Evolutionary conservation across 306 rosid species (phyloP).

Genomic region (Cucumis hystrix): DNA sequence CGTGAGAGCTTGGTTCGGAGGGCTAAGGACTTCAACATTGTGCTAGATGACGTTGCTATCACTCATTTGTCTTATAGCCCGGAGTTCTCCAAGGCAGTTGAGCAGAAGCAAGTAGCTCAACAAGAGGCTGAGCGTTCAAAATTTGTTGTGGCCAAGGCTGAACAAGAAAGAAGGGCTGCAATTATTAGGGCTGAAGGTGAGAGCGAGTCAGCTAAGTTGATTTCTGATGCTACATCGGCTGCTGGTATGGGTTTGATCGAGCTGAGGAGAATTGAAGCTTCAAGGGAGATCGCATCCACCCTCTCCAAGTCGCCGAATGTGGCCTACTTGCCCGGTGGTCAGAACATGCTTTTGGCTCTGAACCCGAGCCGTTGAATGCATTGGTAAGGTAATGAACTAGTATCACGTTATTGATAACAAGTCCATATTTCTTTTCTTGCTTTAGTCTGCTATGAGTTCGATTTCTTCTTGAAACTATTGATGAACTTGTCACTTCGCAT

Average conservation of each 20-base stretch:
- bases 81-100: slow-evolving; percentile 78
- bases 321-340: slow-evolving; percentile 49
- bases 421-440: neutral
- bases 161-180: slow-evolving; percentile 85
- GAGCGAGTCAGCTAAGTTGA: slow-evolving; percentile 78
- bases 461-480: neutral
- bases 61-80: slow-evolving; percentile 66
- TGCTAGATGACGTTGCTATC: slow-evolving; percentile 78
- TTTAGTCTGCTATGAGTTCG: neutral
- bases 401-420: neutral
- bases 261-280: slow-evolving; percentile 80
- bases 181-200: slow-evolving; percentile 90
- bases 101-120: slow-evolving; percentile 95
- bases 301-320: slow-evolving; percentile 80
- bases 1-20: slow-evolving; percentile 59
- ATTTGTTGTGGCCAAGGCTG: slow-evolving; percentile 85
- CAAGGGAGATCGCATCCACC: slow-evolving; percentile 68
- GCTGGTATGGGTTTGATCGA: slow-evolving; percentile 70
- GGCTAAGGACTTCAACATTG: slow-evolving; percentile 76
- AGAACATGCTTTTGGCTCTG: slow-evolving; percentile 55
- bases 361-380: slow-evolving; percentile 52
- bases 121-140: slow-evolving; percentile 95
- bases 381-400: slow-evolving; percentile 12
- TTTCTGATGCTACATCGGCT: slow-evolving; percentile 62
- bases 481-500: neutral